Conservation (phyloP, 2,329 filamentous ascomycete genomes). For the Allantophomopsis cytisporea region DNA sequence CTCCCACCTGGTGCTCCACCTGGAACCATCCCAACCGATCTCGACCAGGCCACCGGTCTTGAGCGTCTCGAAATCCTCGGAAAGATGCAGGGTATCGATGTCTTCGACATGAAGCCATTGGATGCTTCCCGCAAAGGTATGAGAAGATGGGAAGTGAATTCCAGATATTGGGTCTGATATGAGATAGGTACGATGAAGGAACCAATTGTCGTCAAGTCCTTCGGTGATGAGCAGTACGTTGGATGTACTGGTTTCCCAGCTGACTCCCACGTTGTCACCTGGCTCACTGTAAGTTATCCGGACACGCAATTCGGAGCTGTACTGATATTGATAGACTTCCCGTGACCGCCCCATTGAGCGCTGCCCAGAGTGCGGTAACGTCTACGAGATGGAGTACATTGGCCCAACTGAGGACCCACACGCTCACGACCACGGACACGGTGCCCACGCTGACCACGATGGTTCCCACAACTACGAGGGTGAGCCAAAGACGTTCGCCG, state of each 20-base stretch:
- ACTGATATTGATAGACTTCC: conserved; percentile 47
- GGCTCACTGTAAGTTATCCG: conserved; percentile 61
- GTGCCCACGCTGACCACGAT: conserved; percentile 36
- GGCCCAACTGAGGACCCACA: conserved; percentile 67
- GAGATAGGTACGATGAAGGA: conserved; percentile 67
- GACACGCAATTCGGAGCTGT: neutral
- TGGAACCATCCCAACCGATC: conserved; percentile 81
- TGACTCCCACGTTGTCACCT: conserved; percentile 82
- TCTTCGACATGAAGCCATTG: conserved; percentile 97
- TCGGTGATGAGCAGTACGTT: conserved; percentile 89
- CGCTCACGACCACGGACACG: conserved; percentile 46
- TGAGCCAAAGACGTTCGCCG: conserved; percentile 93
- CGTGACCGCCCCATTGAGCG: conserved; percentile 85
- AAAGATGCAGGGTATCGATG: conserved; percentile 96
- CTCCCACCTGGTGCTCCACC: conserved; percentile 66
- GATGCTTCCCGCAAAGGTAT: conserved; percentile 79
- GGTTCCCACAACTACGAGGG: conserved; percentile 47
- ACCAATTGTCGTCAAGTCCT: conserved; percentile 82
- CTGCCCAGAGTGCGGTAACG: conserved; percentile 91
- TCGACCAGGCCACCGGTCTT: conserved; percentile 92
- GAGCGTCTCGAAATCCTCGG: conserved; percentile 97
- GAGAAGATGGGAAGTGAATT: conserved; percentile 1
- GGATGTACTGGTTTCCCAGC: conserved; percentile 91
- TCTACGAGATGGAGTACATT: conserved; percentile 96
- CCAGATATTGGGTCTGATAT: neutral